Evolutionary conservation across 306 rosid genomes (phyloP).

Genomic region (Inga leiocalycina): DNA sequence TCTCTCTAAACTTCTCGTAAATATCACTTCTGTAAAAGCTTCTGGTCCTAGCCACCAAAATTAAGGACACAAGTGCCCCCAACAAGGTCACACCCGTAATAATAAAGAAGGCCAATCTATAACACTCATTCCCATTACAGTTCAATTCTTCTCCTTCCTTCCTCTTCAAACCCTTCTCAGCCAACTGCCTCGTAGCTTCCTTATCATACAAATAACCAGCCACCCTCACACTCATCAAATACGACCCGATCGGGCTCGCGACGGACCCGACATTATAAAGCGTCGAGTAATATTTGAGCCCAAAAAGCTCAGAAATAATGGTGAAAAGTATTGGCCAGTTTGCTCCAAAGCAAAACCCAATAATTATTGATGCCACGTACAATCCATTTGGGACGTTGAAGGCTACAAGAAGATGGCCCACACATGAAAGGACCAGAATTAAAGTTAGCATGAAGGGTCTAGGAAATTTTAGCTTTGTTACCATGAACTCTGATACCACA

Average conservation of each 20-base stretch:
- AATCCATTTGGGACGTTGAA: slow-evolving; percentile 54
- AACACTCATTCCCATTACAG: slow-evolving; percentile 49
- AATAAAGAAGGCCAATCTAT: slow-evolving; percentile 46
- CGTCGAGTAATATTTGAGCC: slow-evolving; percentile 71
- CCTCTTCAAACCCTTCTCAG: slow-evolving; percentile 30
- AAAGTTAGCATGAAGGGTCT: slow-evolving; percentile 53
- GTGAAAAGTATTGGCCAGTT: slow-evolving; percentile 76
- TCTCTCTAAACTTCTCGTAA: slow-evolving; percentile 50
- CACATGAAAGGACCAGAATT: slow-evolving; percentile 46
- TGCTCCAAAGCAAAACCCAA: slow-evolving; percentile 83
- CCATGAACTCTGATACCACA: slow-evolving; percentile 43
- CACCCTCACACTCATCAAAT: slow-evolving; percentile 43
- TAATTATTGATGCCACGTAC: slow-evolving; percentile 60
- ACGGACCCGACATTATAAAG: slow-evolving; percentile 74
- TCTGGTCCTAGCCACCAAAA: slow-evolving; percentile 52
- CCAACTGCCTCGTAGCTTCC: slow-evolving; percentile 48
- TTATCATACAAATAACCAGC: slow-evolving; percentile 50
- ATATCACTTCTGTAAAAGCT: slow-evolving; percentile 51
- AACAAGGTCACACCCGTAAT: slow-evolving; percentile 43
- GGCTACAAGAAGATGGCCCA: slow-evolving; percentile 56
- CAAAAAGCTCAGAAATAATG: slow-evolving; percentile 85
- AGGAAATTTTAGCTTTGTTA: slow-evolving; percentile 44
- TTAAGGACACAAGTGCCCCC: slow-evolving; percentile 52
- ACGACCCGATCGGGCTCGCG: slow-evolving; percentile 69
- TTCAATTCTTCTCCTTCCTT: slow-evolving; percentile 47